Percentiles rank a stretch among this genome's conserved stretches.
Conservation (phyloP, 1,139 yeast species). For the Pichia sp. region DNA sequence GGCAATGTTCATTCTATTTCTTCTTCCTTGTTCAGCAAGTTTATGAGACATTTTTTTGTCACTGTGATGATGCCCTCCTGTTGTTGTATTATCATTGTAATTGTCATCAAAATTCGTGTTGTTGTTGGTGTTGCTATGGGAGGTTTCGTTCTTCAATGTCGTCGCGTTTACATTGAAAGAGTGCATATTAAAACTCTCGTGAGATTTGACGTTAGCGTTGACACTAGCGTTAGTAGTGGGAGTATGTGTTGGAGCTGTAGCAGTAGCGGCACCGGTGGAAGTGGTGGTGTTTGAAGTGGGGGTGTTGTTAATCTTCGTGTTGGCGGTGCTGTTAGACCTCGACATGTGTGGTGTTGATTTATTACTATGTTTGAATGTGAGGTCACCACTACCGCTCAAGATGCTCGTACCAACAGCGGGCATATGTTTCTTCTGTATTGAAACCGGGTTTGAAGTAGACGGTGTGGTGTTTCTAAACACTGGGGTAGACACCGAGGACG, state of each 20-base stretch:
- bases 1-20: conserved; percentile 87
- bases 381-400: too few relatives aligned
- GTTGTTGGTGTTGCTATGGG: conserved; percentile 19
- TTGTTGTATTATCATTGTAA: too few relatives aligned
- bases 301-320: background rate
- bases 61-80: too few relatives aligned
- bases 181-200: too few relatives aligned
- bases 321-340: too few relatives aligned
- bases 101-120: background rate
- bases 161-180: too few relatives aligned
- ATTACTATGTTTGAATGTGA: too few relatives aligned
- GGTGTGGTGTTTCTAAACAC: background rate
- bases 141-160: too few relatives aligned
- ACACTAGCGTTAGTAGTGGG: background rate
- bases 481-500: background rate
- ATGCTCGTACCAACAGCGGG: conserved; percentile 6
- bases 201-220: too few relatives aligned
- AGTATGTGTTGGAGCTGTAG: conserved; percentile 2
- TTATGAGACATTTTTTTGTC: conserved; percentile 78
- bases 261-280: conserved; percentile 5
- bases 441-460: background rate
- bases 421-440: background rate
- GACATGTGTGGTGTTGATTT: too few relatives aligned
- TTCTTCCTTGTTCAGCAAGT: conserved; percentile 91
- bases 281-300: background rate